Evolutionary conservation across 2,329 filamentous ascomycete genomes (phyloP), one percentile per base, ranked within the genome.

Genomic region (Alternaria triticina): DNA sequence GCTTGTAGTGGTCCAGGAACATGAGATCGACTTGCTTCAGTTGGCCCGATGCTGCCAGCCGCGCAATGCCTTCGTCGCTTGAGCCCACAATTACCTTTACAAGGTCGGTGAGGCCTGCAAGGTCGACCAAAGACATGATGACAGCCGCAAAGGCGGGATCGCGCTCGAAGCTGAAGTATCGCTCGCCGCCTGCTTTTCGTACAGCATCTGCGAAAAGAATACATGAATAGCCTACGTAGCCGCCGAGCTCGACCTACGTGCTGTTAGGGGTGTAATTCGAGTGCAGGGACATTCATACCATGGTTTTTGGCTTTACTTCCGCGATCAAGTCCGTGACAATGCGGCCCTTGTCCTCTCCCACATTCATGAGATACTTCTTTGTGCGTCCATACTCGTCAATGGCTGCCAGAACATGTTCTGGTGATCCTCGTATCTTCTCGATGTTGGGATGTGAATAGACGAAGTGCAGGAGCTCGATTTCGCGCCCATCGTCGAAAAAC

Each of bases 1-100:
- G 90, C 79, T 95, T 94, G 79, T 90, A 90, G 77, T 96, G 92
- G 72, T 96, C 93, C 36, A 96, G 81, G 77, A 96, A 95, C 78
- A 94, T 82, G 43, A 94, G 80, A 70, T 93, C 91, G 63, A 94
- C 87, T 49, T 85, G 83, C 23, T 83, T 79, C 23, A 94, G 76
- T 5, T 76, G 72, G 0, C 88, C 88, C 4, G 82, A 77, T 1
- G 80, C 72, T 65, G 88, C 83, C 5, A 95, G 82, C 6, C 87
- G 85, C 52, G 85, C 83, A 49, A 95, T 83, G 0, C 88, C 89
- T n/a, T 85, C 83, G 62, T 90, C 87, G 67, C 90, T 91, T 5
- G 88, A 84, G 5, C 91, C 92, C 23, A 94, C 86, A 20, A 92
- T 77, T 9, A 95, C 88, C 66, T 87, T 87, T 47, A 95, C 90